Percentiles rank a stretch among this genome's conserved stretches.
phyloP scores from a whole-genome alignment of 2,329 filamentous ascomycete genomes.

The Beauveria asiatica region DNA sequence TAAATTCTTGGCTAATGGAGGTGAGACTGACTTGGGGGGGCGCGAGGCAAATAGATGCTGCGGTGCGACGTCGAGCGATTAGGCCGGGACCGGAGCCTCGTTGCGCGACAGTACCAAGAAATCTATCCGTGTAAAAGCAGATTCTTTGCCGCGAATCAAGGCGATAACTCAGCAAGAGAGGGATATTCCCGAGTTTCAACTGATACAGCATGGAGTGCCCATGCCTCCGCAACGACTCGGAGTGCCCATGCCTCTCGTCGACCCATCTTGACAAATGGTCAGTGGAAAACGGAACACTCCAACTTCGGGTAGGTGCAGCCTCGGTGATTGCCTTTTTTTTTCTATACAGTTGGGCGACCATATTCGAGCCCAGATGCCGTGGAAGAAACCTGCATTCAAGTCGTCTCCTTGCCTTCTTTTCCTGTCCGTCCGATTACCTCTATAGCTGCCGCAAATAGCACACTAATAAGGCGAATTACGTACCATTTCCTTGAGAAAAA shows the following conservation, averaged over 20 bases:
- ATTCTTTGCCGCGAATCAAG: background rate
- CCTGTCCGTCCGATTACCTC: too few relatives aligned
- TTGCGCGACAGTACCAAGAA: background rate
- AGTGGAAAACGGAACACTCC: background rate
- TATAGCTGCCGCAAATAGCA: too few relatives aligned
- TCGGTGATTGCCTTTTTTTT: background rate
- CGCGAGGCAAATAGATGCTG: background rate
- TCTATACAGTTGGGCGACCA: background rate
- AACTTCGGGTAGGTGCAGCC: background rate
- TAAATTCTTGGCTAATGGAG: too few relatives aligned
- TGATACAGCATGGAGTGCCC: too few relatives aligned
- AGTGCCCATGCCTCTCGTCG: too few relatives aligned
- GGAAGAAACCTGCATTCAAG: too few relatives aligned
- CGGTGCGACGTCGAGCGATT: background rate
- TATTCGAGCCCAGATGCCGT: background rate
- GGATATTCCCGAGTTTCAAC: background rate
- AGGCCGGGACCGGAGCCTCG: background rate
- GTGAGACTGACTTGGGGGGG: background rate
- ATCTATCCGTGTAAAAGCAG: too few relatives aligned
- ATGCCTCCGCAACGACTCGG: too few relatives aligned
- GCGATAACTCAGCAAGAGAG: background rate
- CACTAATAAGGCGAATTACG: too few relatives aligned
- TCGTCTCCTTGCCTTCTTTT: too few relatives aligned
- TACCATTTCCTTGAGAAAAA: too few relatives aligned
- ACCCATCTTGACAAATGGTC: too few relatives aligned